Percentiles rank a stretch among this genome's conserved stretches.
phyloP scores from a whole-genome alignment of 1,139 yeast species.

The Pichia cactophila region DNA sequence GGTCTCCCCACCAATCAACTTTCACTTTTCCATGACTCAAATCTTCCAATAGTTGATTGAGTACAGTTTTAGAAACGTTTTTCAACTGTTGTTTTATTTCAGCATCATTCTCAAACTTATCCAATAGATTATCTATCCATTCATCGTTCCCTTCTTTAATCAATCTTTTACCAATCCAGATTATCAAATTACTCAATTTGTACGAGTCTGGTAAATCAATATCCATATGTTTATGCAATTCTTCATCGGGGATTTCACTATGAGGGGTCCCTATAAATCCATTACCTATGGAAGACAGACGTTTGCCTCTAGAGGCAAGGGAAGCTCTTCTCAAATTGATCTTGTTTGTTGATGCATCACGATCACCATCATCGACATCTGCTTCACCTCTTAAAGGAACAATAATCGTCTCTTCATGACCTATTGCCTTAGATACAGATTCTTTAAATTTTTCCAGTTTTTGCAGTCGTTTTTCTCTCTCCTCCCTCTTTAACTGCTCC shows the following conservation, averaged over 20 bases:
- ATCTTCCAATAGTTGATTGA: constrained; percentile 57
- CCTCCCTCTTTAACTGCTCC: neutral
- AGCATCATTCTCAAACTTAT: constrained; percentile 14
- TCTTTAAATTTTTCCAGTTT: constrained; percentile 7
- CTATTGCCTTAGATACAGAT: constrained; percentile 1
- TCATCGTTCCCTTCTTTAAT: constrained; percentile 1
- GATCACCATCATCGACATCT: neutral
- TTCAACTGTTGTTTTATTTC: constrained; percentile 19
- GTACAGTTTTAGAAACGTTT: constrained; percentile 45
- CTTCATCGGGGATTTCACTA: constrained; percentile 47
- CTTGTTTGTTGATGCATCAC: neutral
- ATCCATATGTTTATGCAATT: constrained; percentile 58
- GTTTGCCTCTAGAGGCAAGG: constrained; percentile 53
- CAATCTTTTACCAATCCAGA: constrained; percentile 60
- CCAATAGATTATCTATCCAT: neutral
- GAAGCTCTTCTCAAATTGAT: constrained; percentile 37
- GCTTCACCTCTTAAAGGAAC: constrained; percentile 8
- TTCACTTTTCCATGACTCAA: constrained; percentile 50
- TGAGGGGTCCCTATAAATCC: constrained; percentile 69
- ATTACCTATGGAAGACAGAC: constrained; percentile 69
- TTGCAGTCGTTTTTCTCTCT: constrained; percentile 2
- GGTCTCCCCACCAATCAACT: constrained; percentile 59
- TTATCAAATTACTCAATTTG: constrained; percentile 58
- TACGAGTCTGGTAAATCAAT: constrained; percentile 62
- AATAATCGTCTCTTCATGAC: constrained; percentile 4